Percentiles rank a stretch among this genome's conserved stretches.
Evolutionary conservation across 2,329 filamentous ascomycete genomes (phyloP).

Genomic region (Harringtonia lauricola): DNA sequence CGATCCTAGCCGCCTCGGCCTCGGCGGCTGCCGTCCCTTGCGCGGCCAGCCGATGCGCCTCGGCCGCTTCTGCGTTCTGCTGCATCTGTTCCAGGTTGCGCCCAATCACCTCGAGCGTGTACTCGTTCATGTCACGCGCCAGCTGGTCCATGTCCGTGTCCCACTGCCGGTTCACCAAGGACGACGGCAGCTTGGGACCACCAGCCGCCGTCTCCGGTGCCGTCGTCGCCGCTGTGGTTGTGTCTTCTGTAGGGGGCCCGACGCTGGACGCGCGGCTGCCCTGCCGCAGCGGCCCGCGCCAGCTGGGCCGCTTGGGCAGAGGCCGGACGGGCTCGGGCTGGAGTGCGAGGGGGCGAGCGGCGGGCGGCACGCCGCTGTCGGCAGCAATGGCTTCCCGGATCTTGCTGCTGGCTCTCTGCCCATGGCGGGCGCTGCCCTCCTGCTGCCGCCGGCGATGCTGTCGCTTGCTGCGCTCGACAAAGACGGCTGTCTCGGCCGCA

Average conservation of each 20-base stretch:
- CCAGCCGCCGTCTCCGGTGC: background rate
- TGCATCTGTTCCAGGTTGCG: constrained; percentile 38
- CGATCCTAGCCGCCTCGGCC: background rate
- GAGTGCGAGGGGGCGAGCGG: background rate
- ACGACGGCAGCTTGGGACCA: background rate
- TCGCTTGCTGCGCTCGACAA: constrained; percentile 40
- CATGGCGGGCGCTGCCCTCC: background rate
- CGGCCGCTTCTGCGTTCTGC: constrained; percentile 12
- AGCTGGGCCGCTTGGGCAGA: constrained; percentile 8
- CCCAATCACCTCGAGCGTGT: constrained; percentile 47
- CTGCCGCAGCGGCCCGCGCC: constrained; percentile 3
- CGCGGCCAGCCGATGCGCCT: constrained; percentile 11
- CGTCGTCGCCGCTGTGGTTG: background rate
- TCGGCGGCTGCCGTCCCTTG: constrained; percentile 3
- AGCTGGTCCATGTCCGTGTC: constrained; percentile 37
- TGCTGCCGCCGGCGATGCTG: constrained; percentile 16
- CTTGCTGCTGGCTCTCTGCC: no score
- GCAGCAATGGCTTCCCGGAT: background rate
- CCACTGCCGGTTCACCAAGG: constrained; percentile 12
- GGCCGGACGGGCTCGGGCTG: constrained; percentile 2
- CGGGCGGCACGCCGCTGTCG: background rate
- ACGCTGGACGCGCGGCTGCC: background rate
- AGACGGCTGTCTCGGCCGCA: constrained; percentile 30
- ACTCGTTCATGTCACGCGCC: constrained; percentile 44
- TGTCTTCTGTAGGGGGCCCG: background rate